Evolutionary conservation across 768 basidiomycete genomes (phyloP).

Genomic region (Tulasnella sp.): DNA sequence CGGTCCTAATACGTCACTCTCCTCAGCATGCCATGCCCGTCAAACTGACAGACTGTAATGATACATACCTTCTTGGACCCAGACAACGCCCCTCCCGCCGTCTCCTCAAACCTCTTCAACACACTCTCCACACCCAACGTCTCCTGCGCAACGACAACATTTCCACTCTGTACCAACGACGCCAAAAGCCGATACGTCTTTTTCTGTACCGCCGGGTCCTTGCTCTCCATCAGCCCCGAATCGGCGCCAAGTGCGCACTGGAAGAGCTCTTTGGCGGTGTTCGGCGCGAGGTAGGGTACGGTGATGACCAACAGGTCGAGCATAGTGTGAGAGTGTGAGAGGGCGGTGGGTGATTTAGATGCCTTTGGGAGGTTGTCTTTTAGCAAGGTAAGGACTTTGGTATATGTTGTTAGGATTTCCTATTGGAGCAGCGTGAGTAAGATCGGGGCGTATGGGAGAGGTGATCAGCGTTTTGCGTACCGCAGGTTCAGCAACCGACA

Average conservation of each 20-base stretch:
- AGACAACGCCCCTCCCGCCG: constrained; percentile 24
- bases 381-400: constrained; percentile 62
- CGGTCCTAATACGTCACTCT: constrained; percentile 52
- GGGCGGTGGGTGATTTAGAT: constrained; percentile 26
- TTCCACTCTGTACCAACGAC: constrained; percentile 53
- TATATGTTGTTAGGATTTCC: constrained; percentile 73
- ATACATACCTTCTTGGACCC: constrained; percentile 73
- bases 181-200: constrained; percentile 83
- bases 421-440: constrained; percentile 22
- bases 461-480: constrained; percentile 31
- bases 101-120: neutral
- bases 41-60: neutral
- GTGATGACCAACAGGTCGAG: constrained; percentile 76
- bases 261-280: constrained; percentile 54
- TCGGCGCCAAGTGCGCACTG: constrained; percentile 46
- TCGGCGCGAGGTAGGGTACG: constrained; percentile 53
- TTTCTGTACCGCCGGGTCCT: constrained; percentile 86
- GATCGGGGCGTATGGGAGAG: neutral
- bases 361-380: constrained; percentile 42
- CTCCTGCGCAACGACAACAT: constrained; percentile 34
- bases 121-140: constrained; percentile 45
- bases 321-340: constrained; percentile 26
- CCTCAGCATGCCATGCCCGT: neutral
- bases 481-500: constrained; percentile 59
- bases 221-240: constrained; percentile 53